These are phyloP conservation scores for Salvia rosmarinus DNA, from an alignment of 257 asterid genomes.

Conservation along the genomic window DNA sequence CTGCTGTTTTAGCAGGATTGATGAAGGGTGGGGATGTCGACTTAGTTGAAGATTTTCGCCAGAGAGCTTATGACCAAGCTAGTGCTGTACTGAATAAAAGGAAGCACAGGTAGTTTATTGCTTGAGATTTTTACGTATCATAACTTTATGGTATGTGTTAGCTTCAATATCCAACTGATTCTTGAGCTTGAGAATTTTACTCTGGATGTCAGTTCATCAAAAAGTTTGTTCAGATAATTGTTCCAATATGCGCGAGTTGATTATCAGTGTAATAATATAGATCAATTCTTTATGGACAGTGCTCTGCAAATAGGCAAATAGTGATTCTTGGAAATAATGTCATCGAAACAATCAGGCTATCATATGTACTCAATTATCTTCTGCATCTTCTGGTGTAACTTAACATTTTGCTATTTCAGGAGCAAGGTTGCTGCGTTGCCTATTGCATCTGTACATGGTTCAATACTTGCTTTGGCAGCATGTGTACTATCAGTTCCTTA, in stretches of 20 bases:
- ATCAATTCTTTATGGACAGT: constrained; percentile 9
- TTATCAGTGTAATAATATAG: not conserved
- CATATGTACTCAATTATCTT: not conserved
- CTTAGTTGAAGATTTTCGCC: constrained; percentile 75
- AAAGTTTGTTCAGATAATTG: constrained; percentile 19
- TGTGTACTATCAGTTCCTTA: constrained; percentile 93
- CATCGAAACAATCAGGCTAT: constrained; percentile 6
- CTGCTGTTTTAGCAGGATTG: constrained; percentile 96
- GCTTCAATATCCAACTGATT: constrained; percentile 6
- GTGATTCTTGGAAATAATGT: constrained; percentile 5
- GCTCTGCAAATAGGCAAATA: constrained; percentile 3
- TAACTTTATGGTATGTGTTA: not conserved
- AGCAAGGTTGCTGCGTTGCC: constrained; percentile 59
- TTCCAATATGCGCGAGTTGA: not conserved
- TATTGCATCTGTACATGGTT: constrained; percentile 82
- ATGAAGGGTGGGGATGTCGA: constrained; percentile 89
- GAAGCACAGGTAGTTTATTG: constrained; percentile 58
- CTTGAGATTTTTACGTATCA: constrained; percentile 25
- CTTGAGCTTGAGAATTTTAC: not conserved
- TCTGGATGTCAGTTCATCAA: not conserved
- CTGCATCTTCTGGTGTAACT: constrained; percentile 34
- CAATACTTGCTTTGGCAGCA: constrained; percentile 93
- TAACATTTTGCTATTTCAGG: constrained; percentile 51
- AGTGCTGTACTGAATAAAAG: constrained; percentile 60
- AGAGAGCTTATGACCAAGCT: constrained; percentile 85